phyloP scores from a whole-genome alignment of 768 basidiomycete genomes.

The Leccinum olivaceopallidum region DNA sequence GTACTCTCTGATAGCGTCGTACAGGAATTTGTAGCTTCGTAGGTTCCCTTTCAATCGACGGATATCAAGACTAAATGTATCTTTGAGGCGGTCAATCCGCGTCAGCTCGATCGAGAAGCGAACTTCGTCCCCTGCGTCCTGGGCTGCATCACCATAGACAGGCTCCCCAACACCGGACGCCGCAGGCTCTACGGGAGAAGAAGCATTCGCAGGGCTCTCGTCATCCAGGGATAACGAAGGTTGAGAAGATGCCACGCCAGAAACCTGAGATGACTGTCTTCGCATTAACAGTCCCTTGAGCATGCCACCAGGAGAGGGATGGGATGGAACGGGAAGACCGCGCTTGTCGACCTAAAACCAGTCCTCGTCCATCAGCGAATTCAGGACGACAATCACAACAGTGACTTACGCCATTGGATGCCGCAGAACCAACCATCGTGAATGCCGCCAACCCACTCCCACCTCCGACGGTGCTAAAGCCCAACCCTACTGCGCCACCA shows the following conservation, averaged over 20 bases:
- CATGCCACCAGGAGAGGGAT: slow-evolving; percentile 73
- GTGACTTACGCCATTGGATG: slow-evolving; percentile 77
- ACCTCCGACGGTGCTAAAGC: slow-evolving; percentile 40
- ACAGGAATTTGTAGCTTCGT: slow-evolving; percentile 90
- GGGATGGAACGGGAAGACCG: slow-evolving; percentile 82
- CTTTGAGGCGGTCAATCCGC: slow-evolving; percentile 82
- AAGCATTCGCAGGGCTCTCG: slow-evolving; percentile 26
- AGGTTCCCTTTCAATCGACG: slow-evolving; percentile 90
- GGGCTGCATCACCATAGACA: slow-evolving; percentile 74
- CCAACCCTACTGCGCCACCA: slow-evolving; percentile 41
- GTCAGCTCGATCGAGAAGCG: slow-evolving; percentile 96
- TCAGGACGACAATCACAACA: neutral
- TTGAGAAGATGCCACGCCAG: slow-evolving; percentile 37
- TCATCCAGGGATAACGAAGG: slow-evolving; percentile 53
- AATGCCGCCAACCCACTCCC: slow-evolving; percentile 66
- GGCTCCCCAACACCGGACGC: slow-evolving; percentile 44
- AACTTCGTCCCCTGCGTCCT: slow-evolving; percentile 94
- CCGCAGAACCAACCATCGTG: slow-evolving; percentile 78
- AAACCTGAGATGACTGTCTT: slow-evolving; percentile 83
- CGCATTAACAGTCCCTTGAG: slow-evolving; percentile 88
- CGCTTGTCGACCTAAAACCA: slow-evolving; percentile 77
- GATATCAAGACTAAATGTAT: slow-evolving; percentile 91
- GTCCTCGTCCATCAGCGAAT: slow-evolving; percentile 5
- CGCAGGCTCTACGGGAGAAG: slow-evolving; percentile 39
- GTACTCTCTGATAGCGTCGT: slow-evolving; percentile 84